Conservation (phyloP, 768 basidiomycete genomes). For the Arthromyces matolae region DNA sequence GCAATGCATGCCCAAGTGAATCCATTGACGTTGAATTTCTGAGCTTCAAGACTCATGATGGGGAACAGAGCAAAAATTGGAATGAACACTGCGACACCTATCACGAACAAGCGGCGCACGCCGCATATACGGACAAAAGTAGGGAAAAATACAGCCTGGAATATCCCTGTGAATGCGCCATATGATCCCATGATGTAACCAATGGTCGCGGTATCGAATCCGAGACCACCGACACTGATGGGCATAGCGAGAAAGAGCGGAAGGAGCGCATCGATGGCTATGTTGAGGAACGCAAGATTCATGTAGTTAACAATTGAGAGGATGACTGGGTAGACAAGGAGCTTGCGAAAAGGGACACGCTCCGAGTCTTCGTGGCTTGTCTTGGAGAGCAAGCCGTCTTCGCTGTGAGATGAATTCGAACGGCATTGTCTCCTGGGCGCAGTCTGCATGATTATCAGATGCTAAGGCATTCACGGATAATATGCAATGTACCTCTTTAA, state of each 20-base stretch:
- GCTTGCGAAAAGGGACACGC: conserved; percentile 37
- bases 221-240: conserved; percentile 58
- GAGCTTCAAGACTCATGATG: conserved; percentile 35
- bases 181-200: conserved; percentile 53
- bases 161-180: conserved; percentile 33
- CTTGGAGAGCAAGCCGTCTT: background rate
- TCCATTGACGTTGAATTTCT: conserved; percentile 26
- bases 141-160: conserved; percentile 37
- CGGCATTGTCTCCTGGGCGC: conserved; percentile 11
- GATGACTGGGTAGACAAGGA: conserved; percentile 50
- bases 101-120: conserved; percentile 33
- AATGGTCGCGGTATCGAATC: conserved; percentile 57
- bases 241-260: conserved; percentile 72
- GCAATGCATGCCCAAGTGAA: conserved; percentile 34
- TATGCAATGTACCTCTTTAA: conserved; percentile 38
- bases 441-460: conserved; percentile 22
- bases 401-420: conserved; percentile 12
- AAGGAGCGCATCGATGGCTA: conserved; percentile 45
- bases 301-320: conserved; percentile 69
- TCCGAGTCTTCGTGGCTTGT: conserved; percentile 13
- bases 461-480: background rate
- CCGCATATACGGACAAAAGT: conserved; percentile 37
- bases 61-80: conserved; percentile 39
- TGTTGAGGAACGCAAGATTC: conserved; percentile 57
- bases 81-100: conserved; percentile 32